These are phyloP conservation scores for Saccharomycopsis sp. DNA, from an alignment of 805 yeast genomes.

Conservation along the genomic window DNA sequence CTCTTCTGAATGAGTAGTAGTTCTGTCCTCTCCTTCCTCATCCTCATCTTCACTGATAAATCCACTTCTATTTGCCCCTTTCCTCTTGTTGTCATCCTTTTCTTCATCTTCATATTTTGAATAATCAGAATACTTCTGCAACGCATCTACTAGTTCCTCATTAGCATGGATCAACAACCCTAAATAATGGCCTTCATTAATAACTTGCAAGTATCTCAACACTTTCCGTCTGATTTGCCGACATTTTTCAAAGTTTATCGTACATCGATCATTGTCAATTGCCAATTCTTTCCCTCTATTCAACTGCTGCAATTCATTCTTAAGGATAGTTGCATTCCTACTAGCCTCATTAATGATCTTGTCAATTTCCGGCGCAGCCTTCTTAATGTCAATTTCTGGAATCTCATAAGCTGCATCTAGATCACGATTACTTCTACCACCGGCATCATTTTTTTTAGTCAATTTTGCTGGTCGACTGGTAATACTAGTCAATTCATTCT, in stretches of 20 bases:
- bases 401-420: conserved; percentile 47
- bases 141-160: conserved; percentile 75
- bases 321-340: conserved; percentile 62
- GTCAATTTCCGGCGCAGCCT: conserved; percentile 69
- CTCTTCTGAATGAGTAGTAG: not conserved
- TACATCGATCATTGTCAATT: conserved; percentile 53
- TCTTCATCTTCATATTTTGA: conserved; percentile 10
- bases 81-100: not conserved
- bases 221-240: conserved; percentile 70
- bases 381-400: conserved; percentile 59
- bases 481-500: conserved; percentile 21
- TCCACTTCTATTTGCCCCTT: not conserved
- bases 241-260: conserved; percentile 66
- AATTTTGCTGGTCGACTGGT: conserved; percentile 10
- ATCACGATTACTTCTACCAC: conserved; percentile 28
- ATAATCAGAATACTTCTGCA: conserved; percentile 57
- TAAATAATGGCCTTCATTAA: conserved; percentile 76
- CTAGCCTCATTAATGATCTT: conserved; percentile 67
- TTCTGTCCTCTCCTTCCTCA: not conserved
- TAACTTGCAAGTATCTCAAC: conserved; percentile 73
- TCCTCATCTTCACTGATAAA: conserved; percentile 12
- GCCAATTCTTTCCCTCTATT: conserved; percentile 46
- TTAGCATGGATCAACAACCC: conserved; percentile 88
- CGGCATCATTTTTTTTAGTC: conserved; percentile 29
- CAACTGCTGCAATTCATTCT: conserved; percentile 45